Percentiles rank a stretch among this genome's conserved stretches.
These are phyloP conservation scores for Podospora bellae-mahoneyi DNA, from an alignment of 495 filamentous ascomycete species.

Conservation along the genomic window DNA sequence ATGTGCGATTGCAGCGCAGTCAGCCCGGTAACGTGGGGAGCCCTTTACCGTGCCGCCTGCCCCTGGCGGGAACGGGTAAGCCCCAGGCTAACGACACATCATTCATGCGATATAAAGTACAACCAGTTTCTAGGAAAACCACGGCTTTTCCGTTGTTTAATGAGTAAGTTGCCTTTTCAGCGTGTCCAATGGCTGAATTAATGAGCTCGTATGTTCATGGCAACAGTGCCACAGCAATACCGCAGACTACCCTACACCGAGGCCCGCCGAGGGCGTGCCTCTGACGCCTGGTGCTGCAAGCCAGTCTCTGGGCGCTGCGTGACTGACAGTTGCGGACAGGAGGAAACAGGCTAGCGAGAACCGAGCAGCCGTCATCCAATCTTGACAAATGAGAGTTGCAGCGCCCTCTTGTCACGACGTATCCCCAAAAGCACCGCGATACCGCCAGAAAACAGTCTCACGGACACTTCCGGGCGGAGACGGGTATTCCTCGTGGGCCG, in stretches of 20 bases:
- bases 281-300: neutral
- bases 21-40: constrained; percentile 10
- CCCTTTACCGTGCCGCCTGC: constrained; percentile 10
- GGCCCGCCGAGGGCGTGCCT: neutral
- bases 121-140: neutral
- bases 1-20: neutral
- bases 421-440: constrained; percentile 10
- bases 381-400: neutral
- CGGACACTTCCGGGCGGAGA: constrained; percentile 9
- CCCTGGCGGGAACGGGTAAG: constrained; percentile 11
- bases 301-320: neutral
- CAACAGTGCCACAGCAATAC: neutral
- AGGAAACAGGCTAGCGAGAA: neutral
- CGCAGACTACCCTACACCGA: neutral
- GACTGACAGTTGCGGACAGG: neutral
- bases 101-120: constrained; percentile 4
- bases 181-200: neutral
- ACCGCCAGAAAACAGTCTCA: neutral
- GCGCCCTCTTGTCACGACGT: neutral
- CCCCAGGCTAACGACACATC: constrained; percentile 11
- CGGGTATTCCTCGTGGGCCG: neutral
- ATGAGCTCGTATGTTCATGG: neutral
- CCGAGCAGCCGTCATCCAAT: neutral
- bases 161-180: neutral
- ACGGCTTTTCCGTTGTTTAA: neutral